phyloP scores from a whole-genome alignment of 805 yeast genomes.

The Candida succiphila region DNA sequence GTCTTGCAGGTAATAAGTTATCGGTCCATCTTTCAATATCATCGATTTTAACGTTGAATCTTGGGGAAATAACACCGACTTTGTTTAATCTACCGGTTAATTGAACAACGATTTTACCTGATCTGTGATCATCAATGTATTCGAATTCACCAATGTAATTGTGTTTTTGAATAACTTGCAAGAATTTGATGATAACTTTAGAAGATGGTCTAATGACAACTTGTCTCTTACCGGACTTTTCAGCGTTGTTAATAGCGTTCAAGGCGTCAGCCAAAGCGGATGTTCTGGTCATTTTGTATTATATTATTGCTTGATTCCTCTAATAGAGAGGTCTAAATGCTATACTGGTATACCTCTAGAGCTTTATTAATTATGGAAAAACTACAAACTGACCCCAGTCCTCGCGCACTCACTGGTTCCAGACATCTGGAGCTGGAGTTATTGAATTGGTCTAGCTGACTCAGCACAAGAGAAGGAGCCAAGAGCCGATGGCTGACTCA shows the following conservation, averaged over 20 bases:
- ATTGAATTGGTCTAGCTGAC: too few relatives aligned
- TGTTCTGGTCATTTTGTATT: conserved; percentile 80
- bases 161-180: conserved; percentile 96
- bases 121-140: conserved; percentile 98
- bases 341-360: too few relatives aligned
- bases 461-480: too few relatives aligned
- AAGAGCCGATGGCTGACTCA: too few relatives aligned
- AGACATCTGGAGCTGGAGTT: too few relatives aligned
- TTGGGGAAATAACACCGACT: conserved; percentile 98
- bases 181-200: conserved; percentile 95
- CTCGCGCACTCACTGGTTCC: too few relatives aligned
- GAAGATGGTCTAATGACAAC: conserved; percentile 97
- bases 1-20: conserved; percentile 98
- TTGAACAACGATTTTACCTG: conserved; percentile 95
- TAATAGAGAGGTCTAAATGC: too few relatives aligned
- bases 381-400: too few relatives aligned
- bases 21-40: conserved; percentile 99
- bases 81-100: conserved; percentile 98
- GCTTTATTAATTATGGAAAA: too few relatives aligned
- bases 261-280: conserved; percentile 98
- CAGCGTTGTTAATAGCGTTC: conserved; percentile 98
- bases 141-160: conserved; percentile 98
- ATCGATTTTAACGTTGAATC: conserved; percentile 92
- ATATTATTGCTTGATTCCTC: too few relatives aligned
- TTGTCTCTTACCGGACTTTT: conserved; percentile 99